phyloP scores from a whole-genome alignment of 2,329 filamentous ascomycete species.

The Ustulina deusta region DNA sequence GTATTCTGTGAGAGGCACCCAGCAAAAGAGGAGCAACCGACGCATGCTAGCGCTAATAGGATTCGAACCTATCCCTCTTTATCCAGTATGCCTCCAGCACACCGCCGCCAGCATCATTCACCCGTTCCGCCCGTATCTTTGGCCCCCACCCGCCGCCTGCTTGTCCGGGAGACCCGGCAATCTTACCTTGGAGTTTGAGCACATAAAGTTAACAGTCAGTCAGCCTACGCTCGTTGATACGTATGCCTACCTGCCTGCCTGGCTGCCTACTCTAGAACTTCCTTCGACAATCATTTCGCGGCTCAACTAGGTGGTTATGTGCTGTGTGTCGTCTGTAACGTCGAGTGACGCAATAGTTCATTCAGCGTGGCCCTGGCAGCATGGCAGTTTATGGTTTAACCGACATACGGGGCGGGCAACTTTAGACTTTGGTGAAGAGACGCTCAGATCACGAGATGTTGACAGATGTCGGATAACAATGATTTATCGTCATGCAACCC shows the following conservation, averaged over 20 bases:
- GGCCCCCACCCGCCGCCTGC: constrained; percentile 23
- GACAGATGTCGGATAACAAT: constrained; percentile 2
- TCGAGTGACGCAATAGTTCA: not conserved
- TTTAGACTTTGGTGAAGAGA: constrained; percentile 6
- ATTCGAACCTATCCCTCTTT: too few species aligned
- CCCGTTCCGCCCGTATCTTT: not conserved
- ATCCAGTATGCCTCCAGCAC: too few species aligned
- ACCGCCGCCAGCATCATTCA: not conserved
- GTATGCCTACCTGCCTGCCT: constrained; percentile 11
- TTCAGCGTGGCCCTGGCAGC: not conserved
- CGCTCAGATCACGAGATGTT: constrained; percentile 5
- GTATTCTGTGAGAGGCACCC: too few species aligned
- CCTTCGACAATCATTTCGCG: constrained; percentile 3
- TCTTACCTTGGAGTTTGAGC: constrained; percentile 1
- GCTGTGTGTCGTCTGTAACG: constrained; percentile 8
- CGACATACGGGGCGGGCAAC: not conserved
- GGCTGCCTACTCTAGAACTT: not conserved
- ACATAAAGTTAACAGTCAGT: not conserved
- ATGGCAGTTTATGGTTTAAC: not conserved
- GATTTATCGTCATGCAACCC: constrained; percentile 14
- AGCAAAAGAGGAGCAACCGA: too few species aligned
- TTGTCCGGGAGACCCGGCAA: constrained; percentile 16
- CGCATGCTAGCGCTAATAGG: too few species aligned
- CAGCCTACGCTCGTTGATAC: too few species aligned
- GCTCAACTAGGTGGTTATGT: not conserved